These are phyloP conservation scores for Amanita rubescens DNA, from an alignment of 768 basidiomycete genomes.

Conservation along the genomic window DNA sequence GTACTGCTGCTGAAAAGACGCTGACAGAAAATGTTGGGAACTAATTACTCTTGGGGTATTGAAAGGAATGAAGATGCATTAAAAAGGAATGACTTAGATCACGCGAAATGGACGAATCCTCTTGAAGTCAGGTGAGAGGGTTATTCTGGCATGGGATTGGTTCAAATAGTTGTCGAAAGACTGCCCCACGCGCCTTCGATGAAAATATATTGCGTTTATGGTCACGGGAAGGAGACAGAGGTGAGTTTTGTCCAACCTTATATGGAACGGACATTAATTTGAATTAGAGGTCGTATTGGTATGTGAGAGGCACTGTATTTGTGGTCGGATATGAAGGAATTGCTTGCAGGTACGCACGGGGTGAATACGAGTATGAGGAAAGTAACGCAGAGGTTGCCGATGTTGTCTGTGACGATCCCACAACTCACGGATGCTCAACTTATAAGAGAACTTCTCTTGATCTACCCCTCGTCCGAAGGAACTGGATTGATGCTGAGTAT, in stretches of 20 bases:
- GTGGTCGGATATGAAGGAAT: not conserved
- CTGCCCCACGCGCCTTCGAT: constrained; percentile 87
- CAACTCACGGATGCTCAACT: constrained; percentile 33
- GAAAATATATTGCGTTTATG: constrained; percentile 91
- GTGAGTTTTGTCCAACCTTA: constrained; percentile 26
- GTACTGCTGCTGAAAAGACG: not conserved
- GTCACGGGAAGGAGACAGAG: constrained; percentile 94
- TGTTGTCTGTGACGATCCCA: constrained; percentile 38
- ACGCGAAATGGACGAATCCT: constrained; percentile 89
- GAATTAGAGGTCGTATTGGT: constrained; percentile 79
- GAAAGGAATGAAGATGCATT: too few relatives aligned
- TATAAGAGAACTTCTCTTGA: constrained; percentile 38
- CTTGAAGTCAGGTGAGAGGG: constrained; percentile 58
- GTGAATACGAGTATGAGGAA: constrained; percentile 62
- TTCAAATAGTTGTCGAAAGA: constrained; percentile 26
- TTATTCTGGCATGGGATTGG: not conserved
- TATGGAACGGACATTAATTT: not conserved
- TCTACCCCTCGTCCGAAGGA: constrained; percentile 4
- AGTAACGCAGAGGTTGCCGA: constrained; percentile 35
- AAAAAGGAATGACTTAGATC: constrained; percentile 55
- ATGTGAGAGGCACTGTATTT: constrained; percentile 6
- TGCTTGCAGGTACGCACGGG: constrained; percentile 57
- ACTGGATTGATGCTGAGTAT: constrained; percentile 81
- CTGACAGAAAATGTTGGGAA: constrained; percentile 65
- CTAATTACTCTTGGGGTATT: constrained; percentile 78